A percentile compares a stretch with the other conserved stretches of the same genome.
Conservation (phyloP, 1,284 basidiomycete species). For the Apiotrichum gamsii region DNA sequence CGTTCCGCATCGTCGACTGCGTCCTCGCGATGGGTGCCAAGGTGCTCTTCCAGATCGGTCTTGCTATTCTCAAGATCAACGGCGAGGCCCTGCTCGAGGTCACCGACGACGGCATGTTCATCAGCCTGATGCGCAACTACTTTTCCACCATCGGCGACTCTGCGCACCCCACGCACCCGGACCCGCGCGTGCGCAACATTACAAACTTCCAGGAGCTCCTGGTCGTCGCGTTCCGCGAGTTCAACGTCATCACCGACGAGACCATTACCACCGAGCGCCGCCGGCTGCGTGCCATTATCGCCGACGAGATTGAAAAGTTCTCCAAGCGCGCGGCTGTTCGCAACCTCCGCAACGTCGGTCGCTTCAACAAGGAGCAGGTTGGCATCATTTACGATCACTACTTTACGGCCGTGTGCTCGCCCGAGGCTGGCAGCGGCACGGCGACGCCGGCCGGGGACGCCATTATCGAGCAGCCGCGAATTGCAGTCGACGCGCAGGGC, state of each 20-base stretch:
- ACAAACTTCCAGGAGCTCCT: constrained; percentile 97
- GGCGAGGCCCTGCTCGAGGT: constrained; percentile 89
- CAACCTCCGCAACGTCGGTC: constrained; percentile 73
- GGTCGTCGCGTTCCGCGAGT: constrained; percentile 93
- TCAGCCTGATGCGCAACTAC: constrained; percentile 90
- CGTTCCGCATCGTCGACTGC: constrained; percentile 97
- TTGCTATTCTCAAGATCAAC: constrained; percentile 95
- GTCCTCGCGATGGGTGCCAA: constrained; percentile 99
- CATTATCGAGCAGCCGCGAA: constrained; percentile 36
- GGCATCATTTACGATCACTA: constrained; percentile 85
- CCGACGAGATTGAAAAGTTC: constrained; percentile 90
- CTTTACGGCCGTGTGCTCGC: constrained; percentile 76
- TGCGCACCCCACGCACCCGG: constrained; percentile 81
- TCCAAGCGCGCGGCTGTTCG: constrained; percentile 90
- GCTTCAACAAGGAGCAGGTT: constrained; percentile 83
- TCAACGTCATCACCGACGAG: constrained; percentile 93
- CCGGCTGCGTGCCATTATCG: constrained; percentile 81
- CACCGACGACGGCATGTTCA: constrained; percentile 95
- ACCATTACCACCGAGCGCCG: constrained; percentile 83
- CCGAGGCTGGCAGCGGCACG: constrained; percentile 49
- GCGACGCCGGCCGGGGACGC: constrained; percentile 21
- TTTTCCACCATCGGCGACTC: constrained; percentile 90
- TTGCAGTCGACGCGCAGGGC: constrained; percentile 52
- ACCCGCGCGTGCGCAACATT: constrained; percentile 86
- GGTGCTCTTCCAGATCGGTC: constrained; percentile 78